Conservation (phyloP, 306 rosid genomes). For the Vicia sativa region DNA sequence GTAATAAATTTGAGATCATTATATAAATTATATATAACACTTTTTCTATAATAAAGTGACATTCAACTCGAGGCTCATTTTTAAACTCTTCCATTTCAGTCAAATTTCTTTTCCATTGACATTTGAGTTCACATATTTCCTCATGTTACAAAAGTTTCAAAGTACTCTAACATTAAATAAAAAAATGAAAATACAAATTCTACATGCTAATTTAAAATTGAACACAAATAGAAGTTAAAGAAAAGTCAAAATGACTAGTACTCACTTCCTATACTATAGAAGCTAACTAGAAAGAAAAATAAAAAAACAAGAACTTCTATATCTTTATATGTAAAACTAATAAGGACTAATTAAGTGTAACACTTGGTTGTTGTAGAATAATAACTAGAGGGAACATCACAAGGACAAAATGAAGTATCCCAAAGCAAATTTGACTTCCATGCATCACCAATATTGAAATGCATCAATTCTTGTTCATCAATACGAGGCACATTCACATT, state of each 20-base stretch:
- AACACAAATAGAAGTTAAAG: constrained; percentile 29
- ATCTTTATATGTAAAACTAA: constrained; percentile 3
- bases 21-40: no score
- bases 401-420: constrained; percentile 75
- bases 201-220: constrained; percentile 39
- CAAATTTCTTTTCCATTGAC: constrained; percentile 46
- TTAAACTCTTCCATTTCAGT: constrained; percentile 27
- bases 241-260: constrained; percentile 36
- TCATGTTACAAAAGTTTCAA: constrained; percentile 29
- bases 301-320: constrained; percentile 41
- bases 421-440: constrained; percentile 78
- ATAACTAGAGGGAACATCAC: constrained; percentile 61
- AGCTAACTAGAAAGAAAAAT: constrained; percentile 43
- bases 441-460: constrained; percentile 56
- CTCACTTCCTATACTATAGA: constrained; percentile 30
- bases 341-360: constrained; percentile 46
- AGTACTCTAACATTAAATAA: neutral
- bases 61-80: constrained; percentile 2
- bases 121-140: constrained; percentile 39
- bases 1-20: no score
- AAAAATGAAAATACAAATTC: neutral
- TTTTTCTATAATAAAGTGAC: no score
- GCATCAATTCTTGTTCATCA: constrained; percentile 52
- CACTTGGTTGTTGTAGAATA: constrained; percentile 57
- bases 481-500: constrained; percentile 41